phyloP scores from a whole-genome alignment of 177 flowering plant genomes.

The Tripterygium wilfordii region DNA sequence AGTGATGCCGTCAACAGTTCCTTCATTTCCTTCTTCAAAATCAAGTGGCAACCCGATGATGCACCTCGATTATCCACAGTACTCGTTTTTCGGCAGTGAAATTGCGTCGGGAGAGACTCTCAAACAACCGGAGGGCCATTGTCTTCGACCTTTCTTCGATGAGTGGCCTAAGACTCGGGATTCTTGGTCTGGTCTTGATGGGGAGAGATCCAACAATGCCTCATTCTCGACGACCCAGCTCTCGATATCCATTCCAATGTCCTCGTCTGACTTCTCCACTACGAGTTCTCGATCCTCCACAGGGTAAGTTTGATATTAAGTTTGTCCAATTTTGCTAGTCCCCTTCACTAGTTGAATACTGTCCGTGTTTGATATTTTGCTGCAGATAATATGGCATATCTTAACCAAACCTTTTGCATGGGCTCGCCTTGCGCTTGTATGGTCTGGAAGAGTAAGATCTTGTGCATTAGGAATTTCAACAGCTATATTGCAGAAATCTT shows the following conservation, averaged over 20 bases:
- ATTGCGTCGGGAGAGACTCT: constrained; percentile 33
- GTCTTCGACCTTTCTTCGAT: constrained; percentile 70
- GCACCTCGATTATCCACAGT: constrained; percentile 46
- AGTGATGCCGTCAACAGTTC: constrained; percentile 43
- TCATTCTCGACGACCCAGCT: constrained; percentile 72
- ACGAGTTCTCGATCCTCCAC: constrained; percentile 58
- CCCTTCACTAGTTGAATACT: too few relatives aligned
- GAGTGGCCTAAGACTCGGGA: constrained; percentile 70
- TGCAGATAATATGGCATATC: too few relatives aligned
- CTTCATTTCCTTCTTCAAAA: constrained; percentile 44
- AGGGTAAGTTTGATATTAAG: constrained; percentile 56
- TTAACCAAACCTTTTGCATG: too few relatives aligned
- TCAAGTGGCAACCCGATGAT: constrained; percentile 37
- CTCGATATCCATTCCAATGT: constrained; percentile 70
- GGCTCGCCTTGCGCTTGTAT: too few relatives aligned
- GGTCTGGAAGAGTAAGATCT: too few relatives aligned
- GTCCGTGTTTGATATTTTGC: too few relatives aligned
- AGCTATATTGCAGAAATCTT: too few relatives aligned
- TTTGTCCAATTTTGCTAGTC: too few relatives aligned
- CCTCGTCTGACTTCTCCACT: constrained; percentile 55
- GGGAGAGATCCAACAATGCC: constrained; percentile 51
- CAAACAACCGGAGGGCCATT: constrained; percentile 54
- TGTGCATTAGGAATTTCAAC: too few relatives aligned
- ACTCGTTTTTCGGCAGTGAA: constrained; percentile 43
- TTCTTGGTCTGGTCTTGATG: constrained; percentile 64